Percentiles rank a stretch among this genome's conserved stretches.
These are phyloP conservation scores for Phytophthora litchii DNA, from an alignment of 352 stramenopile species.

Conservation along the genomic window DNA sequence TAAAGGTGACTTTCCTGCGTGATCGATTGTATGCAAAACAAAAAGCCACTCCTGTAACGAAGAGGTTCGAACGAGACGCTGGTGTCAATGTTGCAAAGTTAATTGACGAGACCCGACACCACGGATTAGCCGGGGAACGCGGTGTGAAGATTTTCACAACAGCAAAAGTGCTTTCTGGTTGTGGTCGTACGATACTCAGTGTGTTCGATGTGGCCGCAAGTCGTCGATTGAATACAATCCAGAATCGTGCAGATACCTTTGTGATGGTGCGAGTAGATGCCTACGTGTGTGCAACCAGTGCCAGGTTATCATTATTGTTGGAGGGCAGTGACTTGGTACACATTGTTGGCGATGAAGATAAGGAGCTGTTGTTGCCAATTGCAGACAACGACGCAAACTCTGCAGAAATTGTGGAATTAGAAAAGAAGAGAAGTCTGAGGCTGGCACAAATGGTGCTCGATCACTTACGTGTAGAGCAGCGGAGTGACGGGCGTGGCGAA, in stretches of 20 bases:
- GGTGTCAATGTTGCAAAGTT: slow-evolving; percentile 55
- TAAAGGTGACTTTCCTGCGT: slow-evolving; percentile 52
- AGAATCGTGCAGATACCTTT: not conserved
- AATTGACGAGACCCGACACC: slow-evolving; percentile 46
- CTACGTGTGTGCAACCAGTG: slow-evolving; percentile 62
- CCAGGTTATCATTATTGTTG: slow-evolving; percentile 51
- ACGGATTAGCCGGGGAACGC: slow-evolving; percentile 36
- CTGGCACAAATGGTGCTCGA: slow-evolving; percentile 54
- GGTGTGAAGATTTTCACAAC: slow-evolving; percentile 69
- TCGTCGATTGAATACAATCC: not conserved
- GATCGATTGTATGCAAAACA: slow-evolving; percentile 73
- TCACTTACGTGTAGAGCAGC: slow-evolving; percentile 59
- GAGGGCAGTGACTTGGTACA: slow-evolving; percentile 50
- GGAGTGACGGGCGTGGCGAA: slow-evolving; percentile 48
- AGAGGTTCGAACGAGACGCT: slow-evolving; percentile 35
- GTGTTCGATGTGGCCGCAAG: slow-evolving; percentile 51
- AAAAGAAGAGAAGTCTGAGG: slow-evolving; percentile 16
- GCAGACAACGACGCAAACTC: not conserved
- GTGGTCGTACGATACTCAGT: slow-evolving; percentile 58
- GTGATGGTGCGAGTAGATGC: slow-evolving; percentile 58
- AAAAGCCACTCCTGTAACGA: slow-evolving; percentile 63
- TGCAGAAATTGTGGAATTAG: slow-evolving; percentile 2
- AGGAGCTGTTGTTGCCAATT: slow-evolving; percentile 26
- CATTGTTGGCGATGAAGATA: slow-evolving; percentile 41
- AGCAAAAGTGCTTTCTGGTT: slow-evolving; percentile 38